These are phyloP conservation scores for Mucor irregularis DNA, from an alignment of 371 early-diverging fungal genomes.

Conservation along the genomic window DNA sequence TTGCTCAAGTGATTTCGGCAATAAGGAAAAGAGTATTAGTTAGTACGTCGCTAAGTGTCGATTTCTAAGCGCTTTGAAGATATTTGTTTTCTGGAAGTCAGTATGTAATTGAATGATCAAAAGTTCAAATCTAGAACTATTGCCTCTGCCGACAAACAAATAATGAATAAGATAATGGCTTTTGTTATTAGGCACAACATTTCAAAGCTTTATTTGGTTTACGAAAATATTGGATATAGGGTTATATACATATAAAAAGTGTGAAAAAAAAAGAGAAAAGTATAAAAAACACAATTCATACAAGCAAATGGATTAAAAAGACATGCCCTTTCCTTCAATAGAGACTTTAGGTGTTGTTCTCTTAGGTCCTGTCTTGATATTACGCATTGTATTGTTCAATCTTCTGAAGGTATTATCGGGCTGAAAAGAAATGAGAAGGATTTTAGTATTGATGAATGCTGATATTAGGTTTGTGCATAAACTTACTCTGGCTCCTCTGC, in stretches of 20 bases:
- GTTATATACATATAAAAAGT: neutral
- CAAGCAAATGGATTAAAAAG: constrained; percentile 13
- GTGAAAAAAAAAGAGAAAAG: neutral
- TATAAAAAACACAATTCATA: neutral
- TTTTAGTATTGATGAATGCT: neutral
- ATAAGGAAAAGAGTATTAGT: no score
- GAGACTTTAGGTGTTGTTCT: constrained; percentile 38
- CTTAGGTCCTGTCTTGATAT: constrained; percentile 42
- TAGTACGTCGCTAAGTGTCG: no score
- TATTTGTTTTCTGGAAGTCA: no score
- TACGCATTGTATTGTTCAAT: constrained; percentile 41
- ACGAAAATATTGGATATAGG: neutral
- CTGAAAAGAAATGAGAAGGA: constrained; percentile 2
- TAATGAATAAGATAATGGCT: no score
- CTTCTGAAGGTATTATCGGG: constrained; percentile 36
- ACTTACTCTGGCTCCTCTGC: constrained; percentile 27
- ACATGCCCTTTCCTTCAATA: constrained; percentile 40
- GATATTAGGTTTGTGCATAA: neutral
- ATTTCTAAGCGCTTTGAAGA: no score
- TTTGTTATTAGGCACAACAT: no score
- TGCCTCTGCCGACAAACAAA: no score
- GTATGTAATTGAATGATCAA: no score
- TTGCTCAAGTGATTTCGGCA: no score
- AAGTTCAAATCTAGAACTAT: no score
- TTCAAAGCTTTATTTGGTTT: no score